Base-by-base conservation (phyloP, 2,329 filamentous ascomycete species). In the Diaporthe sp. region DNA sequence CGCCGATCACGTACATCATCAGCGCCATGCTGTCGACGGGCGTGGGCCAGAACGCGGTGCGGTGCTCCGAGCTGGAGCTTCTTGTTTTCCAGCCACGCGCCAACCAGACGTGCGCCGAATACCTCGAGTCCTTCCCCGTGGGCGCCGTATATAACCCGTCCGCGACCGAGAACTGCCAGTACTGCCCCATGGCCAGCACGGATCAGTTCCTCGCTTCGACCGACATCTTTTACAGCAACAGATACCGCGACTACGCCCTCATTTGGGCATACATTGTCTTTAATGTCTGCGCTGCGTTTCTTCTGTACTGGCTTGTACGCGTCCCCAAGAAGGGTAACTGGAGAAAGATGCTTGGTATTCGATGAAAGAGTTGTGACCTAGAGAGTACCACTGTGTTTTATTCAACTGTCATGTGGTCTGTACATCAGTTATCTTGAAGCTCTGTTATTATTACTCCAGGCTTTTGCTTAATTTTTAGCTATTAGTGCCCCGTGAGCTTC, bases 1-100 rank as follows among this genome's bases (percentile, higher is more conserved):
- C 90, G 0, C 93, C 93, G 0, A 91, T 96, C 81, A 94, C 93
- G 0, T 96, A 96, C 82, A 85, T 95, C 3, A 89, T 95, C 46
- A 88, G 89, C 58, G 92, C 90, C 0, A 88, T 96, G 81, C 83
- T 95, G 9, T 88, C 90, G 0, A 89, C 90, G 2, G 91, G 89
- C 0, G 84, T 96, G 39, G 92, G 92, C 12, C 90, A 92, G 78
- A 89, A 89, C 0, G 61, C 80, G 0, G 90, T 94, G 31, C 79
- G 81, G 1, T 96, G 94, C 82, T 89, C 92, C 1, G 51, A 80
- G 1, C 93, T 92, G 79, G 94, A 97, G 82, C 86, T 90, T 73
- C 85, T 94, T 34, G 82, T 84, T 9, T 92, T 97, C 80, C 84
- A 90, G 34, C 90, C 94, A 0, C 88, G 89, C 0, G 74, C 80